Base-by-base conservation (phyloP, 2,329 filamentous ascomycete genomes). In the Plenodomus tracheiphilus region DNA sequence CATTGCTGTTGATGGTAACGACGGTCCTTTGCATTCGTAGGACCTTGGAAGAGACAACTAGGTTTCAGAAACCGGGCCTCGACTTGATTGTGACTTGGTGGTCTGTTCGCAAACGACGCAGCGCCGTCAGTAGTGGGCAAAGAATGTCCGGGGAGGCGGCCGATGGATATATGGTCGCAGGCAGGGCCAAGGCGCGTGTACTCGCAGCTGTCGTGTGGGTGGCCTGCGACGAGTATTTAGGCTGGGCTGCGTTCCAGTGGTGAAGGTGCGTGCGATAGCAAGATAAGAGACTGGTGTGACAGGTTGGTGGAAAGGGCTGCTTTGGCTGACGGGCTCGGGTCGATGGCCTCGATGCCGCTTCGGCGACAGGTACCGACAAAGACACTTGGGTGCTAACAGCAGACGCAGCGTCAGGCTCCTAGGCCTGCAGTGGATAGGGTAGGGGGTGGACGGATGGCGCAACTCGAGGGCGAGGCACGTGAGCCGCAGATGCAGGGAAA, bases 1-100 rank as follows among this genome's bases (percentile, higher is more conserved):
- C 94, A 71, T 91, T 93, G 70, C 91, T 91, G 76, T 97, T 97
- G 77, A 97, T 92, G 68, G 96, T 87, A 69, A 92, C 93, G 46
- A 89, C 94, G 77, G 92, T 94, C 61, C 69, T 71, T 64, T 71
- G 68, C 70, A 73, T 73, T 62, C 69, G 71, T 57, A 54, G 46
- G 39, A 52, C 46, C 21, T 45, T 51, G 42, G 32, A 22, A 17
- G 43, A 44, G 11, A 22, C 11, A 15, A 43, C 18, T 21, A 42
- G 37, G 44, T 32, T 22, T 48, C 35, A 45, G 45, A 39, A 46
- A 17, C 34, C 32, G 37, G 34, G 32, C 45, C 46, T 32, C 18
- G 43, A 38, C 22, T 46, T 32, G 43, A 43, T n/a, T 22, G 32
- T 18, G 20, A 20, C 36, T 35, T 22, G 39, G 13, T n/a, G 18